These are phyloP conservation scores for Datura wrightii DNA, from an alignment of 257 asterid species.

Conservation along the genomic window DNA sequence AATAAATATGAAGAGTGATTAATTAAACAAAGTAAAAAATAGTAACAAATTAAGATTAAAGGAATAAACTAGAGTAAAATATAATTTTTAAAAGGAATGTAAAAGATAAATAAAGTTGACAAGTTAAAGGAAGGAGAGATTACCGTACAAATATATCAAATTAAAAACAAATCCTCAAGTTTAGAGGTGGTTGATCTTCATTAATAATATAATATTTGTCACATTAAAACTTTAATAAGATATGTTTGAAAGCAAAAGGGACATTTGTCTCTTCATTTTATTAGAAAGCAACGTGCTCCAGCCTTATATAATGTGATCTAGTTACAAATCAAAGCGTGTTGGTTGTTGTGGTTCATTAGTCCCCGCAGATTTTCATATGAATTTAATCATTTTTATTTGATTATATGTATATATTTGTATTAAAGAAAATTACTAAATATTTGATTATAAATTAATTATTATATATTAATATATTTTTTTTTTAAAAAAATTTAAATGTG, in stretches of 20 bases:
- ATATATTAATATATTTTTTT: too few relatives aligned
- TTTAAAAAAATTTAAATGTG: too few relatives aligned
- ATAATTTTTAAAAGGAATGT: not conserved
- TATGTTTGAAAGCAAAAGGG: not conserved
- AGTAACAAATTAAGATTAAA: too few relatives aligned
- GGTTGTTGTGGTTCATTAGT: too few relatives aligned
- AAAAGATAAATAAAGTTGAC: not conserved
- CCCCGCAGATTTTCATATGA: too few relatives aligned
- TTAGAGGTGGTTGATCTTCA: constrained; percentile 5
- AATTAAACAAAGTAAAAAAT: too few relatives aligned
- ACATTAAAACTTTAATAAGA: not conserved
- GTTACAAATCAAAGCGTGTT: not conserved
- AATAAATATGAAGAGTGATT: too few relatives aligned
- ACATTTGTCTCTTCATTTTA: not conserved
- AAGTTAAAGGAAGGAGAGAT: not conserved
- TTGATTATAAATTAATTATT: too few relatives aligned
- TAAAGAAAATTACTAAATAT: too few relatives aligned
- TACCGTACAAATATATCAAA: not conserved
- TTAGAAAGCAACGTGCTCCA: not conserved
- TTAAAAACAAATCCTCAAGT: too few relatives aligned
- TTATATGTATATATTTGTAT: too few relatives aligned
- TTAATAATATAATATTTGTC: not conserved
- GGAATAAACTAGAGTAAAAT: not conserved
- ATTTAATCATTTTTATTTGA: too few relatives aligned
- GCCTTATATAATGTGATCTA: not conserved